These are phyloP conservation scores for Sclerotinia minor DNA, from an alignment of 2,329 filamentous ascomycete genomes.

Conservation along the genomic window DNA sequence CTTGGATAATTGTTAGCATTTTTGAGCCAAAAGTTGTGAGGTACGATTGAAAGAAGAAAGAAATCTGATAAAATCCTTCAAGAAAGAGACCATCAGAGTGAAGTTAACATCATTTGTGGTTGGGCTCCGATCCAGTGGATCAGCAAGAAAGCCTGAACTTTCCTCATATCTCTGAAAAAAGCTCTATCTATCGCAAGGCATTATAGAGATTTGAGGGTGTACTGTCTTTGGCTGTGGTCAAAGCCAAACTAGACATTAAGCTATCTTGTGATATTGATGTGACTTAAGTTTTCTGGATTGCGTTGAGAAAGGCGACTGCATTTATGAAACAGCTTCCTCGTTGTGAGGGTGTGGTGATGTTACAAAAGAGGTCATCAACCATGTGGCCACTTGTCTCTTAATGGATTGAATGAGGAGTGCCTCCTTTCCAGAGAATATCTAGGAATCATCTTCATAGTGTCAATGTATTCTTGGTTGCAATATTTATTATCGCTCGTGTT, in stretches of 20 bases:
- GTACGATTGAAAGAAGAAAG: neutral
- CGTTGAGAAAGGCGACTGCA: neutral
- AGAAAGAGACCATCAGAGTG: neutral
- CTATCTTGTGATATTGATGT: neutral
- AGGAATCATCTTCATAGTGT: neutral
- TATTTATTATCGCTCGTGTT: neutral
- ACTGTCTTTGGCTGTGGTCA: neutral
- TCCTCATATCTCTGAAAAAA: neutral
- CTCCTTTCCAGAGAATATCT: neutral
- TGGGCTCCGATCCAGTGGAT: neutral
- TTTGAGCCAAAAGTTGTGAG: neutral
- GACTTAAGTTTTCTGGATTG: neutral
- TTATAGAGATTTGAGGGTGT: neutral
- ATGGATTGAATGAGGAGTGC: neutral
- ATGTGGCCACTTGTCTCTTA: neutral
- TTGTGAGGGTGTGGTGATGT: neutral
- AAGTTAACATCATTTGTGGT: neutral
- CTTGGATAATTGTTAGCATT: neutral
- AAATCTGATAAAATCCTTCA: neutral
- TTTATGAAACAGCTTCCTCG: neutral
- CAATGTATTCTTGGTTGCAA: neutral
- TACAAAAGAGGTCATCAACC: neutral
- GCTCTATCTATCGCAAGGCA: neutral
- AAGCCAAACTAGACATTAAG: neutral
- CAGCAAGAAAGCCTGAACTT: neutral